Evolutionary conservation across 306 rosid genomes (phyloP), one percentile per base, ranked within the genome.

Genomic region (Corylus americana): DNA sequence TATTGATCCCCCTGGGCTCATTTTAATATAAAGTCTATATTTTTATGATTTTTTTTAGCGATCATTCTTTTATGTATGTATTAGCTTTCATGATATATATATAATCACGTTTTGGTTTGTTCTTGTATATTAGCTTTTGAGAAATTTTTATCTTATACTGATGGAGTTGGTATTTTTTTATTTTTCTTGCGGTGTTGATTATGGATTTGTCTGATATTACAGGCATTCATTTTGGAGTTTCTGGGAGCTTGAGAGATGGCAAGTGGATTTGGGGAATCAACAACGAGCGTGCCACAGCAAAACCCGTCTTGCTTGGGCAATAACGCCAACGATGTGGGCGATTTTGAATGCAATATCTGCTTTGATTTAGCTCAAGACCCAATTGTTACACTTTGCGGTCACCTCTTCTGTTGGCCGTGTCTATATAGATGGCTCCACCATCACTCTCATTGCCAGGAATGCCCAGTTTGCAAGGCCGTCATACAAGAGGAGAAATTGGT

Each of bases 321-420:
- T 47, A 81, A 76, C 74, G 69, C 80, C 17, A 90, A 89, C 71
- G 97, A 95, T 11, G 86, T 88, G 0, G 98, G 94, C 7, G 94
- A 93, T 84, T 95, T 95, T 11, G 98, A 95, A 77, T 95, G 99
- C 90, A 95, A 95, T 82, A 93, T 95, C 44, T 95, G 99, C 87
- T 90, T 95, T 8, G 99, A 95, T 55, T 79, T 95, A 79, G 97
- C 98, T 3, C 97, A 92, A 62, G 98, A 95, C 11, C 98, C 99
- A 0, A 91, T 93, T 63, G 88, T 95, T 50, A 92, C 98, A 17
- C 91, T 91, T 4, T 95, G 98, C 20, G 98, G 99, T 31, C 99
- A 95, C 64, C 86, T 95, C 45, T 95, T 82, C 77, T 95, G 98
- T 81, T 95, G 98, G 99, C 98, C 99, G 3, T 95, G 99, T 74